Evolutionary conservation across 371 early-diverging fungal genomes (phyloP), one percentile per base, ranked within the genome.

Genomic region (Syncephalis plumigaleata): DNA sequence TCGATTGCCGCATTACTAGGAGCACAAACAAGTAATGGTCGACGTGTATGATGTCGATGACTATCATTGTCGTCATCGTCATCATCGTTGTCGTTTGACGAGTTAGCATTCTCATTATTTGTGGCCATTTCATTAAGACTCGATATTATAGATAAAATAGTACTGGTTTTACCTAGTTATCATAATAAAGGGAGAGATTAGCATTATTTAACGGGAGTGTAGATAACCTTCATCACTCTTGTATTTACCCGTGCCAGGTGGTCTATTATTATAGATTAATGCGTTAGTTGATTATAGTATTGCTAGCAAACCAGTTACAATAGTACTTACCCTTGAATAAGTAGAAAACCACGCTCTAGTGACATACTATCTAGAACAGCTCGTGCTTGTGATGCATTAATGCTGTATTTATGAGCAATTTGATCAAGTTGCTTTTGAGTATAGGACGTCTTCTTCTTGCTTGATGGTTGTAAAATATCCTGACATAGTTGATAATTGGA

Each of bases 1-100:
- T 98, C 99, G 24, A 91, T 87, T 0, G 97, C 98, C 0, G 96
- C 95, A 59, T 98, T 98, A 53, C 84, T 84, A 0, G 99, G 99
- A 3, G 98, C 95, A 56, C 96, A 93, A 7, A 94, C 79, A 1
- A 98, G 60, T 9, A 98, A 61, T 23, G 31, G 31, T 31, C 31
- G 31, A 11, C 69, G 51, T 48, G 55, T 44, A 38, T 7, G 7
- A 7, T 7, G 7, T 31, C 31, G 31, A 31, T 31, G 4, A 49
- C 1, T 56, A 51, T 1, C 48, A 21, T 11, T n/a, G 23, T 13
- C 48, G 49, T 13, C 47, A 31, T 31, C 31, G n/a, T n/a, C n/a
- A n/a, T n/a, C n/a, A n/a, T n/a, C n/a, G n/a, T n/a, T n/a, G n/a
- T n/a, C n/a, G n/a, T n/a, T n/a, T n/a, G n/a, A n/a, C 25, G 56